phyloP scores from a whole-genome alignment of 805 yeast species.

The Isabelozyma pseudorhagii region DNA sequence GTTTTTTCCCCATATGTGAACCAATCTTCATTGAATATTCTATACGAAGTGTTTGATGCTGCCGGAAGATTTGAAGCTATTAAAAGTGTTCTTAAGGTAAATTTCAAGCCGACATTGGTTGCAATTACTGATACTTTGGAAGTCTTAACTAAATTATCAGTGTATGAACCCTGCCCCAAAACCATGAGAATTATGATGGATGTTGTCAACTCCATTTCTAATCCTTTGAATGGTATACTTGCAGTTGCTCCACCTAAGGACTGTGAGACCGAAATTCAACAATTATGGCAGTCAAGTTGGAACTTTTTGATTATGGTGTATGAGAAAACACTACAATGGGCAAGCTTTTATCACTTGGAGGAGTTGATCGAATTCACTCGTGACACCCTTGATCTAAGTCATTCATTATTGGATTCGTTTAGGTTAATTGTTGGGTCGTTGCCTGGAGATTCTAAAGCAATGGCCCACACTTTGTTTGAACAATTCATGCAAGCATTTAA shows the following conservation, averaged over 20 bases:
- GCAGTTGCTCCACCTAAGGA: constrained; percentile 11
- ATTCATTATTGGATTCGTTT: constrained; percentile 62
- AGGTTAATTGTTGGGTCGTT: constrained; percentile 34
- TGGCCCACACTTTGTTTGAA: constrained; percentile 34
- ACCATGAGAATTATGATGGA: constrained; percentile 76
- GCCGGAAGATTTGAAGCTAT: constrained; percentile 74
- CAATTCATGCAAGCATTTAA: constrained; percentile 61
- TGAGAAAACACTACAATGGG: constrained; percentile 71
- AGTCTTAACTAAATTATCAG: constrained; percentile 43
- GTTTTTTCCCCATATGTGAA: constrained; percentile 64
- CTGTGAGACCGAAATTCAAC: constrained; percentile 11
- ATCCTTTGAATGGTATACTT: constrained; percentile 62
- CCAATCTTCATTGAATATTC: constrained; percentile 66
- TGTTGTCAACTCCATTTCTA: constrained; percentile 57
- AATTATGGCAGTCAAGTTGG: constrained; percentile 77
- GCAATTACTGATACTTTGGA: constrained; percentile 48
- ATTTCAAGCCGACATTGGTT: constrained; percentile 43
- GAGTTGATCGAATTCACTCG: constrained; percentile 78
- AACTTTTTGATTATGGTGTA: constrained; percentile 65
- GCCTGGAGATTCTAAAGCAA: constrained; percentile 4
- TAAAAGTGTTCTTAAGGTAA: constrained; percentile 44
- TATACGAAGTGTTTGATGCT: constrained; percentile 70
- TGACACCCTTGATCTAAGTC: constrained; percentile 79
- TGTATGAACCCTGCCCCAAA: constrained; percentile 72
- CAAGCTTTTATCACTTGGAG: constrained; percentile 52